A percentile compares a stretch with the other conserved stretches of the same genome.
Evolutionary conservation across 371 early-diverging fungal species (phyloP).

Genomic region (Paraphysoderma sedebokerense): DNA sequence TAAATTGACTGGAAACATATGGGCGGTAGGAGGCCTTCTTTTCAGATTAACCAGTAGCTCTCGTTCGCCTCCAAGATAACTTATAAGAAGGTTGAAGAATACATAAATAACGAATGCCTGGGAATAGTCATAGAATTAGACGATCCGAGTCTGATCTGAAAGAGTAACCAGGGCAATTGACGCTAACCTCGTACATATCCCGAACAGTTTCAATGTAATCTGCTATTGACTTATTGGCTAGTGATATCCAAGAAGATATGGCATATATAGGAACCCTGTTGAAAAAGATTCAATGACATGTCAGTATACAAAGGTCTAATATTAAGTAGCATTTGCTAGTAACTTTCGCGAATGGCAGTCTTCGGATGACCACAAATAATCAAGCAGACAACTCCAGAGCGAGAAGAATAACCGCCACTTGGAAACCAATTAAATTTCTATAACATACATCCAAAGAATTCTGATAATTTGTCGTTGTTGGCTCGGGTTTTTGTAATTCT

Average conservation of each 20-base stretch:
- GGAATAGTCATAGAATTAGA: background rate
- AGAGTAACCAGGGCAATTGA: background rate
- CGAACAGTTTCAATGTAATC: conserved; percentile 82
- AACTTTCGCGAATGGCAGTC: background rate
- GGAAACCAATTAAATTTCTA: background rate
- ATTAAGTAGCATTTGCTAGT: too few relatives aligned
- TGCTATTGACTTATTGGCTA: conserved; percentile 52
- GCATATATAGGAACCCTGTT: conserved; percentile 79
- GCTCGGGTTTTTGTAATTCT: conserved; percentile 30
- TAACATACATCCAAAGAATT: conserved; percentile 62
- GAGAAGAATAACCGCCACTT: background rate
- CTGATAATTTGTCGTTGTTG: conserved; percentile 74
- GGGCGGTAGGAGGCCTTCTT: conserved; percentile 51
- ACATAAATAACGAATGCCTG: conserved; percentile 89
- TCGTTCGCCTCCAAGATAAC: conserved; percentile 86
- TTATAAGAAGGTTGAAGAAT: conserved; percentile 76
- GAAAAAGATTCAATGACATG: background rate
- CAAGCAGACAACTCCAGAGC: background rate
- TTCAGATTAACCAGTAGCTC: conserved; percentile 54
- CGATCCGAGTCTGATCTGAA: background rate
- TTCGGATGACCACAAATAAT: background rate
- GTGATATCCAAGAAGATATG: conserved; percentile 58
- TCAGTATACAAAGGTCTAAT: background rate
- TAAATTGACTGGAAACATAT: conserved; percentile 66
- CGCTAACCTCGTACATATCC: conserved; percentile 72